Conservation (phyloP, 352 stramenopile genomes). For the Globisporangium solare region DNA sequence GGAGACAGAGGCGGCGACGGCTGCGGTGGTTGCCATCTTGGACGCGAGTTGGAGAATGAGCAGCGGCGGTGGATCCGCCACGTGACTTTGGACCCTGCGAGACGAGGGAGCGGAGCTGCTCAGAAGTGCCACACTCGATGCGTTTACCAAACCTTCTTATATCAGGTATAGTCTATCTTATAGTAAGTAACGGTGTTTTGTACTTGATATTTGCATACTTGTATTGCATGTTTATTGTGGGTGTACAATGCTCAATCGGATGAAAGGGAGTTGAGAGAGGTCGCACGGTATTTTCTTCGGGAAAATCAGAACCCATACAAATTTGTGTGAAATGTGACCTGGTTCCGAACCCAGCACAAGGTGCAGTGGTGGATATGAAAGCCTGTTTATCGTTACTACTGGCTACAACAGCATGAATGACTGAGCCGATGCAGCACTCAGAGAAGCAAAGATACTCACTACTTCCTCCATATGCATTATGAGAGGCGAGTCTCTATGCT, state of each 20-base stretch:
- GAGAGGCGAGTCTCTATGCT: background rate
- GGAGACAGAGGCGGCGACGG: slow-evolving; percentile 10
- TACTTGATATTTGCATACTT: too few relatives aligned
- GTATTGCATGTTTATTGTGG: background rate
- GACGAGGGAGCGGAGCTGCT: background rate
- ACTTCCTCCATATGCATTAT: background rate
- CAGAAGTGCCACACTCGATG: too few relatives aligned
- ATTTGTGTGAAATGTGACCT: background rate
- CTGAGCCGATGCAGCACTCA: too few relatives aligned
- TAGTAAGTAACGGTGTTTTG: too few relatives aligned
- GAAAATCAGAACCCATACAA: slow-evolving; percentile 2
- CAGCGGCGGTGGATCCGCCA: background rate
- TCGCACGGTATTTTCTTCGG: background rate
- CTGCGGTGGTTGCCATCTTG: slow-evolving; percentile 10
- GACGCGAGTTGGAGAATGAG: slow-evolving; percentile 1
- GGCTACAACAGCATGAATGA: background rate
- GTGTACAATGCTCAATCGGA: background rate
- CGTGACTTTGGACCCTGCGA: background rate
- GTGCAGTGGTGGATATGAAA: background rate
- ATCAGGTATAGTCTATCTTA: background rate
- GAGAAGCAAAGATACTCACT: too few relatives aligned
- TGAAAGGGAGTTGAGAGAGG: background rate
- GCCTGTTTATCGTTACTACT: too few relatives aligned
- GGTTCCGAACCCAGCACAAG: background rate
- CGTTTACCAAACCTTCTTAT: background rate